Conservation (phyloP, 169 alveolate genomes). For the Plasmodium falciparum region DNA sequence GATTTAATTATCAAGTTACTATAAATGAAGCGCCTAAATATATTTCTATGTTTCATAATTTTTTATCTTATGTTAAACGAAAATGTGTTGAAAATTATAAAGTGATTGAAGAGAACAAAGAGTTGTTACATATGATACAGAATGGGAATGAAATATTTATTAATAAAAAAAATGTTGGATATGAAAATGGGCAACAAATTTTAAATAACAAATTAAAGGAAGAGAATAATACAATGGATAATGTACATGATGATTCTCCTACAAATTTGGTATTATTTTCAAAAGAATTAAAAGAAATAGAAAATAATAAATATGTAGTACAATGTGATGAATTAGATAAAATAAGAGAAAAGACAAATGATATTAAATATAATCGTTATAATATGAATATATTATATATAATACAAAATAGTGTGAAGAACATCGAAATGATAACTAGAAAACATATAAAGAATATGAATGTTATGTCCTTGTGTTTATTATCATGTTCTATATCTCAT, state of each 20-base stretch:
- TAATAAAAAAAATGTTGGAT: background rate
- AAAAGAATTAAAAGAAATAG: constrained; percentile 9
- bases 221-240: background rate
- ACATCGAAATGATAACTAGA: constrained; percentile 49
- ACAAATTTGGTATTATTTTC: background rate
- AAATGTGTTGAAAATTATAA: constrained; percentile 35
- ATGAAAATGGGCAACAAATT: background rate
- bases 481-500: constrained; percentile 51
- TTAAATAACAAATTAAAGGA: background rate
- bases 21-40: constrained; percentile 20
- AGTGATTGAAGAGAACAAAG: constrained; percentile 21
- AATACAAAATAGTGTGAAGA: constrained; percentile 35
- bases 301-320: constrained; percentile 8
- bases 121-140: constrained; percentile 18
- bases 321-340: constrained; percentile 37
- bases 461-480: constrained; percentile 56
- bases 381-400: constrained; percentile 56
- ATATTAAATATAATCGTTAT: constrained; percentile 29
- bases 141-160: background rate
- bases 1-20: constrained; percentile 45
- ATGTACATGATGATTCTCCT: background rate
- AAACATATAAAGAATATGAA: constrained; percentile 59
- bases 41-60: constrained; percentile 55
- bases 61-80: constrained; percentile 49
- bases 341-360: constrained; percentile 37